Evolutionary conservation across 2,329 filamentous ascomycete genomes (phyloP).

Genomic region (Colletotrichum somersetense): DNA sequence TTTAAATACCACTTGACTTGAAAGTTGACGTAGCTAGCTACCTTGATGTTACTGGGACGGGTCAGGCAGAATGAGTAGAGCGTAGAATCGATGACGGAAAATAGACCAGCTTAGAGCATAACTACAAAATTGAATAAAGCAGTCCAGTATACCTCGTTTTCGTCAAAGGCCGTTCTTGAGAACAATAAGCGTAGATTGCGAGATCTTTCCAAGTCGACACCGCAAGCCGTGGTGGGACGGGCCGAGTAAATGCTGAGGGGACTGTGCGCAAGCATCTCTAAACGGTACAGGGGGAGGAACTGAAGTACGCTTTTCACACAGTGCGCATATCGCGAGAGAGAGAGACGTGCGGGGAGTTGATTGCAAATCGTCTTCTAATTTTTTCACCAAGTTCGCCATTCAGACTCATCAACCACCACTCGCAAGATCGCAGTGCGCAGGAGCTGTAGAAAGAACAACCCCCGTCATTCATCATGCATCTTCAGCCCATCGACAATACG

Average conservation of each 20-base stretch:
- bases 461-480: slow-evolving; percentile 35
- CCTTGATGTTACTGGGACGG: background rate
- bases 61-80: background rate
- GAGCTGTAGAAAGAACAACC: background rate
- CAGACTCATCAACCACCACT: slow-evolving; percentile 5
- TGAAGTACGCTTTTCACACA: background rate
- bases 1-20: slow-evolving; percentile 3
- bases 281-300: rapidly evolving
- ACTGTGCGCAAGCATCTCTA: background rate
- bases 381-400: slow-evolving; percentile 17
- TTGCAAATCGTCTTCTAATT: slow-evolving; percentile 35
- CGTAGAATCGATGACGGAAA: too few relatives aligned
- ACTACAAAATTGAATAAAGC: background rate
- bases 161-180: background rate
- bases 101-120: background rate
- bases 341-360: slow-evolving; percentile 23
- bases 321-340: background rate
- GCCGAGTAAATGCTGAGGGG: background rate
- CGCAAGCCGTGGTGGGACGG: background rate
- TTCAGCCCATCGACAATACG: slow-evolving; percentile 43
- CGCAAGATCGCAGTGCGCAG: background rate
- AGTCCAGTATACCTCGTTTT: background rate
- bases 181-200: background rate
- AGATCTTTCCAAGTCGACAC: background rate
- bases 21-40: background rate